Conservation (phyloP, 2,329 filamentous ascomycete genomes). For the Fusarium illudens region DNA sequence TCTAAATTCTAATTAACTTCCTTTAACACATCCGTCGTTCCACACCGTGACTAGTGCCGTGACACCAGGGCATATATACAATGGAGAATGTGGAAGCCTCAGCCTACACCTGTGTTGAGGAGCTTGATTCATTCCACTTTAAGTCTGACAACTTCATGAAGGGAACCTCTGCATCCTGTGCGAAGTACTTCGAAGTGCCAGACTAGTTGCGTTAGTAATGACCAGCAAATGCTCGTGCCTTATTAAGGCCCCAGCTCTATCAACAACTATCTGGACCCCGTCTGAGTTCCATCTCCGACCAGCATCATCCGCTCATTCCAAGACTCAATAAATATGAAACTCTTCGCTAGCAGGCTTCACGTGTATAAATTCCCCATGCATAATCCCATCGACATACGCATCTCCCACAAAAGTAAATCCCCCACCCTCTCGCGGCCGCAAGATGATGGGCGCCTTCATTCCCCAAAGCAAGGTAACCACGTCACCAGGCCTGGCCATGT, state of each 20-base stretch:
- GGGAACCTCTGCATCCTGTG: not conserved
- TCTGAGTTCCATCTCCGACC: no score
- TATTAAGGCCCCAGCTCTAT: not conserved
- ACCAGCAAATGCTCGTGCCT: no score
- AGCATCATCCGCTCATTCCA: not conserved
- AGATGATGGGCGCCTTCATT: not conserved
- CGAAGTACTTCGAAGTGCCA: not conserved
- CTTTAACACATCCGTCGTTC: not conserved
- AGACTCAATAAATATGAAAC: not conserved
- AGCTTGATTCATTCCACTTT: not conserved
- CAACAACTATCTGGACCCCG: no score
- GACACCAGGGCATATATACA: not conserved
- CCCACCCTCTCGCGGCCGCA: not conserved
- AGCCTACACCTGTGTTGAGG: not conserved
- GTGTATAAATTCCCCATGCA: conserved; percentile 7
- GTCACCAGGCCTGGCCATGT: not conserved
- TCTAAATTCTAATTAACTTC: not conserved
- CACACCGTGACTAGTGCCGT: not conserved
- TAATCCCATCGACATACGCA: conserved; percentile 10
- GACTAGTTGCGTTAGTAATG: no score
- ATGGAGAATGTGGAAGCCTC: not conserved
- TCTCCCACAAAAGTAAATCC: conserved; percentile 1
- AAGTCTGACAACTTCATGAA: no score
- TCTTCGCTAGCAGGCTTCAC: not conserved
- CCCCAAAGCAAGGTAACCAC: not conserved